phyloP scores from a whole-genome alignment of 1,139 yeast genomes.

The Pichia sp. region DNA sequence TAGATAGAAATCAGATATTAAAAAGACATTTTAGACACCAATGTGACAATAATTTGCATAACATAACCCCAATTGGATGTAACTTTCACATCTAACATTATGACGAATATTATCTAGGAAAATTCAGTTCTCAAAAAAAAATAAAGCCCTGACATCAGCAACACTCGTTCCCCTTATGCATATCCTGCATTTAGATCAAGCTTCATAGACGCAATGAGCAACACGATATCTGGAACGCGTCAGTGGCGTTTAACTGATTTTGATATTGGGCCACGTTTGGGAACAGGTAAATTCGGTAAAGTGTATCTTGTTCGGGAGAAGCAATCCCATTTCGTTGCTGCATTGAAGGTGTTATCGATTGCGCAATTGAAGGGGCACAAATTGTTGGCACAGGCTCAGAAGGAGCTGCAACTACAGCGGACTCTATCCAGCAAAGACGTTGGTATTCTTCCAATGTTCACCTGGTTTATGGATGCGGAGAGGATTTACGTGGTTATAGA shows the following conservation, averaged over 20 bases:
- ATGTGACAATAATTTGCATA: too few relatives aligned
- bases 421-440: slow-evolving; percentile 69
- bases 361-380: background rate
- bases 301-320: slow-evolving; percentile 86
- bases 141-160: too few relatives aligned
- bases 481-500: slow-evolving; percentile 81
- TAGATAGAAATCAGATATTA: too few relatives aligned
- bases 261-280: slow-evolving; percentile 81
- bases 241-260: slow-evolving; percentile 43
- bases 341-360: slow-evolving; percentile 71
- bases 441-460: slow-evolving; percentile 52
- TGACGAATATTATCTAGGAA: too few relatives aligned
- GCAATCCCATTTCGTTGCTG: slow-evolving; percentile 71
- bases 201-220: too few relatives aligned
- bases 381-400: slow-evolving; percentile 9
- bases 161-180: too few relatives aligned
- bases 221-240: too few relatives aligned
- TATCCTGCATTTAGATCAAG: too few relatives aligned
- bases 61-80: too few relatives aligned
- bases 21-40: too few relatives aligned
- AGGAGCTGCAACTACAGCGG: slow-evolving; percentile 90
- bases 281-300: slow-evolving; percentile 89
- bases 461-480: slow-evolving; percentile 74
- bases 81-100: too few relatives aligned
- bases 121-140: too few relatives aligned